Evolutionary conservation across 306 rosid species (phyloP), one percentile per base, ranked within the genome.

Genomic region (Corylus avellana): DNA sequence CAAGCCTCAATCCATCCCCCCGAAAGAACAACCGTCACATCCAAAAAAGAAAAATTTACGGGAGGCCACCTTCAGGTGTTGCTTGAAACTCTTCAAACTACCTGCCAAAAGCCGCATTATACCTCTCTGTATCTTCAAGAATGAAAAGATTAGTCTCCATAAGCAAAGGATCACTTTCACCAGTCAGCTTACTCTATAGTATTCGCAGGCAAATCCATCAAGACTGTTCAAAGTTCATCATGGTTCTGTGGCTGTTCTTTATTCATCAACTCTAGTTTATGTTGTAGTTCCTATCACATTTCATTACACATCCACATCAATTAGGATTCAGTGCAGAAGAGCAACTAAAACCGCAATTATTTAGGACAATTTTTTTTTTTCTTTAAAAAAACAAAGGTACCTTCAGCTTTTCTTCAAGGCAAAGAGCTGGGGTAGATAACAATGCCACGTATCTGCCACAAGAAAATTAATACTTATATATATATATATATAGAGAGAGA

Each of bases 321-420:
- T 83, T 82, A 82, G 78, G 56, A 54, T 6, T 68, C 35, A 72
- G 55, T 9, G 73, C n/a, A 56, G 29, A 25, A 77, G 11, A 77
- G 22, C 0, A 17, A 22, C 56, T 9, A 68, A n/a, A 37, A n/a
- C 51, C 9, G 49, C 51, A 68, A 68, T 32, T 68, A n/a, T 18
- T 68, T 68, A 8, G 50, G 51, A 3, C 22, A 44, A 66, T 3
- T 39, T 39, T 39, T 5, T 35, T 35, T 48, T 49, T 9, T 1
- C 11, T 46, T 46, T 46, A 46, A 9, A 12, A 49, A 49, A 49
- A 73, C 35, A 39, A 73, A 53, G 25, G 62, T 85, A 96, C 99
- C 99, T 89, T 78, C 75, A 96, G 96, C 82, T 78, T 96, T 83
- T 89, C 96, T 87, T 96, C 98, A 7, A 75, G 80, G 82, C 99